Conservation (phyloP, 1,139 yeast genomes). For the Candida albicans region DNA sequence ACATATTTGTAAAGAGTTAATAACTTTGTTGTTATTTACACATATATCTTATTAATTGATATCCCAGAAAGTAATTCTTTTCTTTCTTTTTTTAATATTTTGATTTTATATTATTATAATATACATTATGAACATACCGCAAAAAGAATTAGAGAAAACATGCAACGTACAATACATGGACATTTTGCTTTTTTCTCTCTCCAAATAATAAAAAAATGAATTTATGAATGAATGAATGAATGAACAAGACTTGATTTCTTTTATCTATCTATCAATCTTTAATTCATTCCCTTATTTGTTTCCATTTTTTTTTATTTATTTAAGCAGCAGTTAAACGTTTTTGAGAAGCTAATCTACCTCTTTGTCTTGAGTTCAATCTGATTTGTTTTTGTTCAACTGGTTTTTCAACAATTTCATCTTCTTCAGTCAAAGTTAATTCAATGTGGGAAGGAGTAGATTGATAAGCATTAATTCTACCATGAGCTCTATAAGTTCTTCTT, state of each 20-base stretch:
- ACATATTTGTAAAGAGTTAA: no score
- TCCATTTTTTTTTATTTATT: slow-evolving; percentile 1
- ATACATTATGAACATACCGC: background rate
- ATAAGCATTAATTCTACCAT: slow-evolving; percentile 99
- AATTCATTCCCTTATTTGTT: background rate
- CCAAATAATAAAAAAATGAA: background rate
- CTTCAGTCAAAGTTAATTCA: slow-evolving; percentile 95
- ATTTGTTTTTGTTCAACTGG: slow-evolving; percentile 82
- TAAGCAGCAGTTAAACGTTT: slow-evolving; percentile 40
- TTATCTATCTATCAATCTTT: no score
- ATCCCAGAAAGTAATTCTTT: no score
- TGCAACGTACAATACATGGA: background rate
- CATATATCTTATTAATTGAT: no score
- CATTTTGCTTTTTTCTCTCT: no score
- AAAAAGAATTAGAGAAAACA: background rate
- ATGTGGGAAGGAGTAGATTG: slow-evolving; percentile 98
- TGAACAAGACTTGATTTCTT: no score
- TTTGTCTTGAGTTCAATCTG: slow-evolving; percentile 87
- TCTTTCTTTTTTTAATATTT: no score
- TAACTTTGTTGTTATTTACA: no score
- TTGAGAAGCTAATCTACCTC: slow-evolving; percentile 87
- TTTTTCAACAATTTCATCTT: slow-evolving; percentile 91
- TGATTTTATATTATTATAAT: background rate
- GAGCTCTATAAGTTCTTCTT: slow-evolving; percentile 99
- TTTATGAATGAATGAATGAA: background rate